Evolutionary conservation across 768 basidiomycete species (phyloP).

Genomic region (Pisolithus albus): DNA sequence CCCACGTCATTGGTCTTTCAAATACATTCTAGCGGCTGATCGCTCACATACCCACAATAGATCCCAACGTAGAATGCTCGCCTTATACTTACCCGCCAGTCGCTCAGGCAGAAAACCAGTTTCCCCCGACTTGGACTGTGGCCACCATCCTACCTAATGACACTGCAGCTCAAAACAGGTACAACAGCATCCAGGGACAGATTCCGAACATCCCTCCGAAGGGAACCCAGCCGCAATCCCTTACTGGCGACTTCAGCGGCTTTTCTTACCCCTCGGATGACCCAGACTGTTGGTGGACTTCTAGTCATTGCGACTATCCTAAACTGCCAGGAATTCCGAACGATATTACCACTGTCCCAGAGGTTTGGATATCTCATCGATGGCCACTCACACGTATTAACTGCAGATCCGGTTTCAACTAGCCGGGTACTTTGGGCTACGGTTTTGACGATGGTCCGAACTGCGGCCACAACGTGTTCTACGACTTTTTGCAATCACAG

Average conservation of each 20-base stretch:
- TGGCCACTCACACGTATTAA: background rate
- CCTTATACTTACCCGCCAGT: slow-evolving; percentile 36
- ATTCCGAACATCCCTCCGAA: slow-evolving; percentile 42
- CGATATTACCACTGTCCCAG: slow-evolving; percentile 25
- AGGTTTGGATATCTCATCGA: slow-evolving; percentile 27
- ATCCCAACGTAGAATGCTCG: slow-evolving; percentile 32
- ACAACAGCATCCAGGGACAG: slow-evolving; percentile 29
- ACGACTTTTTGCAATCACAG: slow-evolving; percentile 43
- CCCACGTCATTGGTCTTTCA: background rate
- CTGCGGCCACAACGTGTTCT: slow-evolving; percentile 58
- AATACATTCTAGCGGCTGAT: background rate
- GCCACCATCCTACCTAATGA: slow-evolving; percentile 36
- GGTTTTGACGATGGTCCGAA: slow-evolving; percentile 63
- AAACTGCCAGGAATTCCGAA: slow-evolving; percentile 33
- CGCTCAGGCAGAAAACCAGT: slow-evolving; percentile 22
- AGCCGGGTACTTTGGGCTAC: slow-evolving; percentile 53
- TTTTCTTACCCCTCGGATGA: background rate
- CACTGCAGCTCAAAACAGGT: slow-evolving; percentile 32
- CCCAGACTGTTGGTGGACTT: slow-evolving; percentile 35
- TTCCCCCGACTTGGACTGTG: slow-evolving; percentile 35
- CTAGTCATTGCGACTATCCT: slow-evolving; percentile 34
- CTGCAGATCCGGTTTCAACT: background rate
- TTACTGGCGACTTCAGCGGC: background rate
- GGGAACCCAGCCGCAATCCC: slow-evolving; percentile 7
- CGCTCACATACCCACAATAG: slow-evolving; percentile 12